Percentiles rank a stretch among this genome's conserved stretches.
These are phyloP conservation scores for Nakaseomyces sp. DNA, from an alignment of 1,139 yeast species.

Conservation along the genomic window DNA sequence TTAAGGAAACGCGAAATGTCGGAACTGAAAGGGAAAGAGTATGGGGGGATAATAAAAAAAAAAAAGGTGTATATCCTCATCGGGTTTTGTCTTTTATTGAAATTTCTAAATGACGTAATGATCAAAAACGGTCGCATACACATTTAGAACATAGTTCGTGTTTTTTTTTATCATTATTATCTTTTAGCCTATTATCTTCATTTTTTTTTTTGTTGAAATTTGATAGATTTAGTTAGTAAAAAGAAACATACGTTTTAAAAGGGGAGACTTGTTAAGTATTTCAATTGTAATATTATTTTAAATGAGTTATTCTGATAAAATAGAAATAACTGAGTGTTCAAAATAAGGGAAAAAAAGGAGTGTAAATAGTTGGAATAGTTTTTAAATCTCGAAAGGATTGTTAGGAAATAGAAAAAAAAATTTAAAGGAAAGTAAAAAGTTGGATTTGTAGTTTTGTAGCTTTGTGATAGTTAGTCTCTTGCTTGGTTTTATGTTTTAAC, in stretches of 20 bases:
- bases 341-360: conserved; percentile 12
- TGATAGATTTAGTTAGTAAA: background rate
- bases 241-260: background rate
- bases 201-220: background rate
- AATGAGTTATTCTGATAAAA: background rate
- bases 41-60: too few species aligned
- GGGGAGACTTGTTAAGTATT: background rate
- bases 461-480: conserved; percentile 5
- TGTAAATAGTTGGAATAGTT: conserved; percentile 16
- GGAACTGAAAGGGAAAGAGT: too few species aligned
- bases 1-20: conserved; percentile 4
- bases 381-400: background rate
- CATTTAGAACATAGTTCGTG: too few species aligned
- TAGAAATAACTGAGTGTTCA: background rate
- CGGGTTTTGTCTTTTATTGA: too few species aligned
- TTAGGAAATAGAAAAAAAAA: background rate
- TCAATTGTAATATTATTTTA: background rate
- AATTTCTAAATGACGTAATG: too few species aligned
- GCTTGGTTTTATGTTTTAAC: background rate
- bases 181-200: background rate
- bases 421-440: conserved; percentile 6
- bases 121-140: too few species aligned
- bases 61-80: background rate
- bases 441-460: conserved; percentile 3
- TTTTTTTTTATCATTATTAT: background rate